Evolutionary conservation across 495 filamentous ascomycete species (phyloP), one percentile per base, ranked within the genome.

Genomic region (Daldinia decipiens): DNA sequence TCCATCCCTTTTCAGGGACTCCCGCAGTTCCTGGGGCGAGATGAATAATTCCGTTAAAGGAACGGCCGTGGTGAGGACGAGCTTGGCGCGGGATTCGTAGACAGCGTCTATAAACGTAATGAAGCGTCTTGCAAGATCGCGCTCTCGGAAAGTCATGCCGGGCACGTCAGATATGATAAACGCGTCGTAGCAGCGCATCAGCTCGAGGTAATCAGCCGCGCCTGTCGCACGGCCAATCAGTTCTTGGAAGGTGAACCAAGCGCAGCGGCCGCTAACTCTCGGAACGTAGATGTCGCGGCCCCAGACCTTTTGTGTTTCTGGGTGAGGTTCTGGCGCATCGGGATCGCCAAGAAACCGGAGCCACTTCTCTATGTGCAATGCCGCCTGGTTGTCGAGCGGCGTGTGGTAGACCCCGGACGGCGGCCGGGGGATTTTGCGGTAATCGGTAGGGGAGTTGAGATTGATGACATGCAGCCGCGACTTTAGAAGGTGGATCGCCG

Each of bases 101-200:
- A 95, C 90, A 9, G 95, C 94, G 78, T 99, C 95, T 57, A 99
- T 91, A 72, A 99, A 97, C 0, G 95, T 99, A 71, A 99, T 98
- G 78, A 99, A 98, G 19, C 95, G 82, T 50, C 95, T 82, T 1
- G 96, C 95, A 12, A 96, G 84, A 83, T 99, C 95, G n/a, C 95
- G 87, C 74, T 92, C 86, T 31, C 86, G 87, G 64, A 91, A 87
- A 15, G 88, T 95, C 95, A 99, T 98, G 5, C 91, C 92, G 0
- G 95, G 96, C 0, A 99, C 89, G 39, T 94, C 91, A 1, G 93
- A 96, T 32, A 99, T 84, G 68, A 98, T 88, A 72, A 99, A 98
- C 0, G 94, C 90, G 56, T 95, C 89, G 79, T 98, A 99, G 62
- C 90, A 90, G 40, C 93, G 86, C 84, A 93, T 92, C 63, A 99